These are phyloP conservation scores for Bipolaris sorokiniana DNA, from an alignment of 2,329 filamentous ascomycete species.

Conservation along the genomic window DNA sequence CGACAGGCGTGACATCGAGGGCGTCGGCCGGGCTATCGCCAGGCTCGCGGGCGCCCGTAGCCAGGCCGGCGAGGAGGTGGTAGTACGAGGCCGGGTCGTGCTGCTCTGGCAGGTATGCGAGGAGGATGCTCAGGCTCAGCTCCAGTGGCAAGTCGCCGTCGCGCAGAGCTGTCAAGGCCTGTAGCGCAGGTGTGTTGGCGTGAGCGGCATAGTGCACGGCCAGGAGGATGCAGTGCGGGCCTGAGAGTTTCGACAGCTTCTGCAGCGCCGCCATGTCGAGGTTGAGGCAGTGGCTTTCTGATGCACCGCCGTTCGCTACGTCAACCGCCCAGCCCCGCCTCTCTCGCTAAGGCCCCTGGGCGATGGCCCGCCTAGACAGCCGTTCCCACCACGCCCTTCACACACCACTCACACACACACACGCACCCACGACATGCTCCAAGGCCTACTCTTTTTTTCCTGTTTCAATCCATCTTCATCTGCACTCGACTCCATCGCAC, in stretches of 20 bases:
- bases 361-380: slow-evolving; percentile 13
- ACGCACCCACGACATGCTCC: neutral
- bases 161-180: slow-evolving; percentile 64
- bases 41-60: slow-evolving; percentile 54
- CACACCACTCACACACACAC: neutral
- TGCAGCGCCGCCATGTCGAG: slow-evolving; percentile 35
- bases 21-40: slow-evolving; percentile 43
- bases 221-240: slow-evolving; percentile 73
- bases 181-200: slow-evolving; percentile 68
- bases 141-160: slow-evolving; percentile 66
- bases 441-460: neutral
- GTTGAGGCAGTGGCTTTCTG: neutral
- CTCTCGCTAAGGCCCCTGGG: slow-evolving; percentile 10
- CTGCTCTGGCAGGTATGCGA: slow-evolving; percentile 79
- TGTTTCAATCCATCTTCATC: neutral
- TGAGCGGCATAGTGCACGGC: slow-evolving; percentile 72
- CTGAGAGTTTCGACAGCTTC: slow-evolving; percentile 57
- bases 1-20: slow-evolving; percentile 64
- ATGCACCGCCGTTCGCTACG: slow-evolving; percentile 23
- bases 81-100: slow-evolving; percentile 68
- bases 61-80: slow-evolving; percentile 65
- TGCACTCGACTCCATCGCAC: neutral
- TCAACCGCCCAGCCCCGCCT: slow-evolving; percentile 25
- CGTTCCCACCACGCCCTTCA: neutral
- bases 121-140: slow-evolving; percentile 72